These are phyloP conservation scores for Debaryomyces psychrophilus DNA, from an alignment of 1,139 yeast species.

Conservation along the genomic window DNA sequence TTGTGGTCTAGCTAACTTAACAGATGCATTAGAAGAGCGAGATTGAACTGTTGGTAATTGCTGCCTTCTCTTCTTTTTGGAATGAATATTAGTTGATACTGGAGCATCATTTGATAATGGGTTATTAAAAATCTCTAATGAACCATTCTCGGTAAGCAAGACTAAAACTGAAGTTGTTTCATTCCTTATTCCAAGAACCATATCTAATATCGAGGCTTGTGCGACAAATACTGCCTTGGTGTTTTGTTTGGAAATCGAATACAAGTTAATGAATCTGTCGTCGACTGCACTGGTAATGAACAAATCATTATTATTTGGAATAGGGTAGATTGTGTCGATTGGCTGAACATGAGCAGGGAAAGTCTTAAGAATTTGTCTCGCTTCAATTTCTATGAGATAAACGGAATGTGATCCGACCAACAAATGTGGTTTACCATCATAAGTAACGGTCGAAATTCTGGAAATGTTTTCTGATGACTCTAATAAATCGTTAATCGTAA, in stretches of 20 bases:
- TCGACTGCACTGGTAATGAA: conserved; percentile 71
- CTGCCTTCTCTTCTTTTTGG: conserved; percentile 43
- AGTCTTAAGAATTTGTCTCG: conserved; percentile 43
- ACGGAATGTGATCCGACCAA: conserved; percentile 68
- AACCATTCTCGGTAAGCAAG: conserved; percentile 69
- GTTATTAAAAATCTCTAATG: conserved; percentile 63
- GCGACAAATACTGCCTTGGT: conserved; percentile 64
- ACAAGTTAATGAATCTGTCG: conserved; percentile 79
- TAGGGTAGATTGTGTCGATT: conserved; percentile 49
- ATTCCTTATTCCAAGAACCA: conserved; percentile 39
- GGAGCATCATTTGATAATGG: conserved; percentile 42
- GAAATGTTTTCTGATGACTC: conserved; percentile 40
- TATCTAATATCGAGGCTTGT: conserved; percentile 55
- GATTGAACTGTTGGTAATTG: conserved; percentile 43
- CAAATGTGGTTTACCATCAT: conserved; percentile 46
- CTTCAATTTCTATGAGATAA: conserved; percentile 48
- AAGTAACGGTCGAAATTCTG: conserved; percentile 38
- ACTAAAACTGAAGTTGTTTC: conserved; percentile 48
- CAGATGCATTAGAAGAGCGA: conserved; percentile 46
- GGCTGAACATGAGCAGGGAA: conserved; percentile 80
- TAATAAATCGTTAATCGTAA: conserved; percentile 42
- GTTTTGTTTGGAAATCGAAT: conserved; percentile 50
- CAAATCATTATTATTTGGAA: conserved; percentile 38
- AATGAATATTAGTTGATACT: conserved; percentile 17
- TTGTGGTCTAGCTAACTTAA: conserved; percentile 50